phyloP scores from a whole-genome alignment of 208 protist genomes.

The Acanthamoeba healyi region DNA sequence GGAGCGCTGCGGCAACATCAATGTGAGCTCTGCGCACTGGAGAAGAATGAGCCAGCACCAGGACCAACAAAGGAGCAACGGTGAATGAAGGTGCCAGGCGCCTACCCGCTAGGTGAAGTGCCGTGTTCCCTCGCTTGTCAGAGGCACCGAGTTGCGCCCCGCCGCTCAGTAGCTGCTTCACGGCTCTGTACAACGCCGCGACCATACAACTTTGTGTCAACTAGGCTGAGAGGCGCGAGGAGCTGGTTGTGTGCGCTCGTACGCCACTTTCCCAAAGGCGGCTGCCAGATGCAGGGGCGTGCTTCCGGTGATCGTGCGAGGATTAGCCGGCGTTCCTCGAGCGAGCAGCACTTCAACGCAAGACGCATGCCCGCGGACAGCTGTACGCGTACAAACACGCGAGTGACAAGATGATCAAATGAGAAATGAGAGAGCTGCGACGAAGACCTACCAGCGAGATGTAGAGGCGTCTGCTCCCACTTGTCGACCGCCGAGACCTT shows the following conservation, averaged over 20 bases:
- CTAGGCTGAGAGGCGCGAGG: no score
- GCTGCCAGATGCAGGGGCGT: not conserved
- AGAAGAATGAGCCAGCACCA: not conserved
- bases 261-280: not conserved
- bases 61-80: not conserved
- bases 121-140: not conserved
- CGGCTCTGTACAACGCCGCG: no score
- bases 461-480: conserved; percentile 18
- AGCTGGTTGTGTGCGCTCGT: not conserved
- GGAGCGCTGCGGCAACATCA: not conserved
- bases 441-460: not conserved
- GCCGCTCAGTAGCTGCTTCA: not conserved
- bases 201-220: no score
- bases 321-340: not conserved
- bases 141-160: not conserved
- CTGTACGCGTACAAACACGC: not conserved
- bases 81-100: not conserved
- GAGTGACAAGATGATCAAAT: not conserved
- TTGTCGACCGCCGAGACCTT: conserved; percentile 4
- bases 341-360: not conserved
- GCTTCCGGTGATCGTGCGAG: not conserved
- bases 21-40: not conserved
- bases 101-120: not conserved
- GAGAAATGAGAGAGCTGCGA: no score
- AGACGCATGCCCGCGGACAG: not conserved